phyloP scores from a whole-genome alignment of 768 basidiomycete species.

The Boletus barrowsii region DNA sequence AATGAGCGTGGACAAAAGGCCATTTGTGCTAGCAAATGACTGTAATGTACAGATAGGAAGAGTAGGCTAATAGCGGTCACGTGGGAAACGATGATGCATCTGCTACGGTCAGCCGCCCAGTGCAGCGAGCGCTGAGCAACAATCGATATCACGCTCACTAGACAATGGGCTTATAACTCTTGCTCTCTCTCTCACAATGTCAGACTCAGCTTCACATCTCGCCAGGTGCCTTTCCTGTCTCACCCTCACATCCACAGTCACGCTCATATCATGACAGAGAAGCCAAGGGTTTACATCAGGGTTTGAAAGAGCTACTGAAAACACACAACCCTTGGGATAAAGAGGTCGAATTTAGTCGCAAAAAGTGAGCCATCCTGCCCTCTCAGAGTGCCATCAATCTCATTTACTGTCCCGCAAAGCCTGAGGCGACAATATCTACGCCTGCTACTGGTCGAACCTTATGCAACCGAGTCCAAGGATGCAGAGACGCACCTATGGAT shows the following conservation, averaged over 20 bases:
- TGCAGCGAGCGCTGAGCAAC: constrained; percentile 1
- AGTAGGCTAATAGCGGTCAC: too few species aligned
- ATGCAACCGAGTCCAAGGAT: constrained; percentile 71
- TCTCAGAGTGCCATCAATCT: constrained; percentile 5
- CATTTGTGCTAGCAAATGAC: too few species aligned
- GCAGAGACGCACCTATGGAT: constrained; percentile 87
- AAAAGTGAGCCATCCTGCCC: constrained; percentile 56
- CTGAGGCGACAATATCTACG: constrained; percentile 68
- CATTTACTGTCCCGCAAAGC: constrained; percentile 35
- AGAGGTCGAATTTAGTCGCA: constrained; percentile 83
- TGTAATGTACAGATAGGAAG: too few species aligned
- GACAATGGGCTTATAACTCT: constrained; percentile 26
- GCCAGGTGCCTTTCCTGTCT: constrained; percentile 28
- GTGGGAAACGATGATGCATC: too few species aligned
- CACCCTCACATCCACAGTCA: neutral
- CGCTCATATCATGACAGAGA: constrained; percentile 48
- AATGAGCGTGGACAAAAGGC: too few species aligned
- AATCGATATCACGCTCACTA: constrained; percentile 14
- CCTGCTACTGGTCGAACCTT: constrained; percentile 66
- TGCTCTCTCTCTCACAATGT: constrained; percentile 30
- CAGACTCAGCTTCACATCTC: constrained; percentile 39
- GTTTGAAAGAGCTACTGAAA: constrained; percentile 72
- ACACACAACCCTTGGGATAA: constrained; percentile 76
- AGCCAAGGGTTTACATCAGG: constrained; percentile 71
- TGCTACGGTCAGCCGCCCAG: constrained; percentile 8